These are phyloP conservation scores for Staphylotrichum longicolle DNA, from an alignment of 495 filamentous ascomycete species.

Conservation along the genomic window DNA sequence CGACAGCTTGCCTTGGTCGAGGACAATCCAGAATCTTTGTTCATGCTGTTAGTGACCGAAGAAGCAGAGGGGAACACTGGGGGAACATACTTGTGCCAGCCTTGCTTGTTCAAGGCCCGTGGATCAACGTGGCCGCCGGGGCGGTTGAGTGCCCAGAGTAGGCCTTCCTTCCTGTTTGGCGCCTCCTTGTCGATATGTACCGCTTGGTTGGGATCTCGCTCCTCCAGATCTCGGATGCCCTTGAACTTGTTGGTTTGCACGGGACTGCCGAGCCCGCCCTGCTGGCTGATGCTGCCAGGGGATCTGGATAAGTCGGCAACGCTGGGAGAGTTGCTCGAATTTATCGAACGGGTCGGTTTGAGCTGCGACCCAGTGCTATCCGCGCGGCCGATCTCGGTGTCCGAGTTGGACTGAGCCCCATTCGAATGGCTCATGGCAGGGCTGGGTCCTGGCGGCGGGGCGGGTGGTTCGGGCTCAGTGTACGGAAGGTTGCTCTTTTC, in stretches of 20 bases:
- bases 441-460: slow-evolving; percentile 29
- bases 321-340: slow-evolving; percentile 24
- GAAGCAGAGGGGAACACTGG: not conserved
- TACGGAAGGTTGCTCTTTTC: slow-evolving; percentile 87
- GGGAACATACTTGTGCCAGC: slow-evolving; percentile 92
- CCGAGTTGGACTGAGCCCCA: slow-evolving; percentile 46
- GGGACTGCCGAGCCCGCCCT: slow-evolving; percentile 45
- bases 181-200: slow-evolving; percentile 49
- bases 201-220: slow-evolving; percentile 59
- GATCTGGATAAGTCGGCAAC: slow-evolving; percentile 43
- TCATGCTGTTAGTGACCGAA: slow-evolving; percentile 12
- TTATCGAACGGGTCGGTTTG: slow-evolving; percentile 42
- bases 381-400: slow-evolving; percentile 65
- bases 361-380: slow-evolving; percentile 71
- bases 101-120: slow-evolving; percentile 90
- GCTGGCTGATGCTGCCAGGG: slow-evolving; percentile 43
- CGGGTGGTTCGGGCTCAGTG: slow-evolving; percentile 62
- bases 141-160: slow-evolving; percentile 90
- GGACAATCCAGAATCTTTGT: slow-evolving; percentile 91
- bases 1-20: slow-evolving; percentile 92
- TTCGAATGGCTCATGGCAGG: slow-evolving; percentile 36
- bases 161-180: slow-evolving; percentile 73
- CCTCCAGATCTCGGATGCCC: slow-evolving; percentile 85
- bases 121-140: slow-evolving; percentile 95
- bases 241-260: slow-evolving; percentile 69